Conservation (phyloP, 2,329 filamentous ascomycete species). For the Aspergillus sp. region DNA sequence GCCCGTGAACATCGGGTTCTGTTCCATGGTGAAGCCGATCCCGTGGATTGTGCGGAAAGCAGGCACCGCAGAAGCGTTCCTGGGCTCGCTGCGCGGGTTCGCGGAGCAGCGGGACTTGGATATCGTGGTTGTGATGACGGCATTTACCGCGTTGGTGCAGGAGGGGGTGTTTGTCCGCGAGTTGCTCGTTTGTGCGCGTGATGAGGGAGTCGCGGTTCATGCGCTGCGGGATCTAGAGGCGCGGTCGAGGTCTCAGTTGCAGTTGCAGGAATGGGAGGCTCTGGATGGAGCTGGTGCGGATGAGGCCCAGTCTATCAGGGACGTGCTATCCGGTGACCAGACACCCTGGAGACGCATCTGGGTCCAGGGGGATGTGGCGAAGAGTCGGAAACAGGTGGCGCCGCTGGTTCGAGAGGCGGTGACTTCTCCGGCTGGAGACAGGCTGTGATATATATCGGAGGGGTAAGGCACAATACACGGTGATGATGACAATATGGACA, state of each 20-base stretch:
- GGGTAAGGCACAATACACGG: too few species aligned
- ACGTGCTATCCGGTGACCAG: conserved; percentile 17
- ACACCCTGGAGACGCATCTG: conserved; percentile 50
- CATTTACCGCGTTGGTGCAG: conserved; percentile 44
- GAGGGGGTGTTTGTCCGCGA: conserved; percentile 50
- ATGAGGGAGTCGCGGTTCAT: conserved; percentile 29
- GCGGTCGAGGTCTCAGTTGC: conserved; percentile 45
- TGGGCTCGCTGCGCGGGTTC: conserved; percentile 46
- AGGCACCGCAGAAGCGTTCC: conserved; percentile 32
- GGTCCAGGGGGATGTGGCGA: conserved; percentile 56
- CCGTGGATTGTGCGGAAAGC: conserved; percentile 55
- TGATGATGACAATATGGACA: not conserved
- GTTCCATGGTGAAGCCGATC: conserved; percentile 58
- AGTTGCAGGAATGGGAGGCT: conserved; percentile 33
- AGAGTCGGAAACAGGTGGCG: conserved; percentile 64
- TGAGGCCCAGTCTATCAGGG: conserved; percentile 16
- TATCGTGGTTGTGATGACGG: conserved; percentile 61
- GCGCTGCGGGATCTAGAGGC: conserved; percentile 49
- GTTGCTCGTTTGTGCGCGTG: conserved; percentile 51
- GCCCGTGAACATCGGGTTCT: conserved; percentile 54
- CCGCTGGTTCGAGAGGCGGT: conserved; percentile 56
- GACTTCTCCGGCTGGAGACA: conserved; percentile 16
- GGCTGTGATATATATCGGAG: not conserved
- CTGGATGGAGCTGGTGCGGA: conserved; percentile 25
- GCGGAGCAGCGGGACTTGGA: conserved; percentile 47